Percentiles rank a stretch among this genome's conserved stretches.
phyloP scores from a whole-genome alignment of 352 stramenopile genomes.

The Thraustotheca clavata region DNA sequence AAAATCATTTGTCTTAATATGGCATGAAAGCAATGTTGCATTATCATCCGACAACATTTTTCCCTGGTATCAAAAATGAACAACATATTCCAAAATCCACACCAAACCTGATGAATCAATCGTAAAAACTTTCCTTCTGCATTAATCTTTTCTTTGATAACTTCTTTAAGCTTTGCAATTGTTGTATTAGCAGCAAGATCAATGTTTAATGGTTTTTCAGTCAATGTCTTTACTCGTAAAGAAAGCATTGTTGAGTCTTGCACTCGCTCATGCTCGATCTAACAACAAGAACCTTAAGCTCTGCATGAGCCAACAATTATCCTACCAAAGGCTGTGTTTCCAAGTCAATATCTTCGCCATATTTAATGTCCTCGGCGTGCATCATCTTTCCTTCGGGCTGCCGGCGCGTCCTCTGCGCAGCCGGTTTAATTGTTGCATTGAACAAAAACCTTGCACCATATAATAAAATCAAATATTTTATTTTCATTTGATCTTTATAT shows the following conservation, averaged over 20 bases:
- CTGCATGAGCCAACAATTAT: neutral
- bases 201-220: conserved; percentile 71
- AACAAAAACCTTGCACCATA: too few species aligned
- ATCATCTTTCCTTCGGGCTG: conserved; percentile 14
- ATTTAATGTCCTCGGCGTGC: conserved; percentile 8
- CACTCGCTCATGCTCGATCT: conserved; percentile 3
- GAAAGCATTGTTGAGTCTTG: conserved; percentile 44
- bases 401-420: too few species aligned
- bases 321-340: conserved; percentile 19
- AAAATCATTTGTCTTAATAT: conserved; percentile 75
- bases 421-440: too few species aligned
- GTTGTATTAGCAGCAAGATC: conserved; percentile 53
- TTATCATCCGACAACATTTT: conserved; percentile 84
- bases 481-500: too few species aligned
- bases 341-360: conserved; percentile 15
- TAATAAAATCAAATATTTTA: too few species aligned
- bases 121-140: conserved; percentile 79
- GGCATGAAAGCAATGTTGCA: conserved; percentile 57
- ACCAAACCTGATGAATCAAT: conserved; percentile 60
- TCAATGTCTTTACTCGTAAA: conserved; percentile 65
- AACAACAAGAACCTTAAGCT: neutral
- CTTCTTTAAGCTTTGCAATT: conserved; percentile 50
- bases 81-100: neutral
- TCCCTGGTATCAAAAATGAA: conserved; percentile 31
- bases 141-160: conserved; percentile 53